These are phyloP conservation scores for Lecanicillium sp. DNA, from an alignment of 2,329 filamentous ascomycete species.

Conservation along the genomic window DNA sequence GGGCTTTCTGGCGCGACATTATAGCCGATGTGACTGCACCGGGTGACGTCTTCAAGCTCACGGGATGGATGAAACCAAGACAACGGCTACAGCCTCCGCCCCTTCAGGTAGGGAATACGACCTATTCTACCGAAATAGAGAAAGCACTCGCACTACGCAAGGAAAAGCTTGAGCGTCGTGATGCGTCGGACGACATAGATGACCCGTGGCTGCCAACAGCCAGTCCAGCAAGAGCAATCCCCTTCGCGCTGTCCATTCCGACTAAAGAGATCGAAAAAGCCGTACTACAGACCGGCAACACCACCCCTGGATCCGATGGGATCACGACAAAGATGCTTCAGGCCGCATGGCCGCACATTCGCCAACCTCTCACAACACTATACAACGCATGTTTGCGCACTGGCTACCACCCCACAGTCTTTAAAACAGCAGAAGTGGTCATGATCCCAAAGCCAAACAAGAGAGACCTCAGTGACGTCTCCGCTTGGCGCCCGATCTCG, in stretches of 20 bases:
- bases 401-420: constrained; percentile 13
- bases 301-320: constrained; percentile 1
- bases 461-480: constrained; percentile 11
- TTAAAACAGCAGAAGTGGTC: constrained; percentile 14
- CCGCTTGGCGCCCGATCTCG: constrained; percentile 17
- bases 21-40: constrained; percentile 1
- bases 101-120: constrained; percentile 2
- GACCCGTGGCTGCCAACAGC: constrained; percentile 1
- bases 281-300: constrained; percentile 4
- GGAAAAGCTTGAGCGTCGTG: constrained; percentile 3
- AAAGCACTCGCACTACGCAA: constrained; percentile 3
- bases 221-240: neutral
- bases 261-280: constrained; percentile 1
- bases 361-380: constrained; percentile 1
- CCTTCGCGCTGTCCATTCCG: neutral
- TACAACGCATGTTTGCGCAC: constrained; percentile 7
- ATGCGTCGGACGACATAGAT: constrained; percentile 1
- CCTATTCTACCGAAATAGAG: constrained; percentile 3
- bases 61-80: constrained; percentile 4
- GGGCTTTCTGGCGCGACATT: neutral
- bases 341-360: constrained; percentile 2
- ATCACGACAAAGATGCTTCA: constrained; percentile 6
- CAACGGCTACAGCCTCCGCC: constrained; percentile 1
- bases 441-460: no score
- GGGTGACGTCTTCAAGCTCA: constrained; percentile 4